Conservation (phyloP, 164 flowering plant species). For the Sedum album region DNA sequence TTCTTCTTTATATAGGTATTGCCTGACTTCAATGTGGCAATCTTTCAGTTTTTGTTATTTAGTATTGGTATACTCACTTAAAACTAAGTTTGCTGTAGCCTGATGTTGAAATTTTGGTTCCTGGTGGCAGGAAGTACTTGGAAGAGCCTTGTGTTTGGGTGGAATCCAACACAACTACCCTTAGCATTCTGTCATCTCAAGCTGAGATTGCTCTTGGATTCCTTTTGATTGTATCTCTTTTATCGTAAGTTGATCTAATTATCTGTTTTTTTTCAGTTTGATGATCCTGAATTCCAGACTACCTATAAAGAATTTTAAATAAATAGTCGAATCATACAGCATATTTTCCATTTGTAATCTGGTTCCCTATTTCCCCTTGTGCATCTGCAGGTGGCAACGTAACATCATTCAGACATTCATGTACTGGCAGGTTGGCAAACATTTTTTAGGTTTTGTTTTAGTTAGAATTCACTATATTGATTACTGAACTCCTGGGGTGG, state of each 20-base stretch:
- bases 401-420: slow-evolving; percentile 90
- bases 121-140: slow-evolving; percentile 72
- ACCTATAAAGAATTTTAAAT: background rate
- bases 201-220: slow-evolving; percentile 92
- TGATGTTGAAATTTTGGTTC: background rate
- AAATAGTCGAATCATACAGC: background rate
- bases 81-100: background rate
- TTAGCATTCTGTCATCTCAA: slow-evolving; percentile 76
- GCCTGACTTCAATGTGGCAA: background rate
- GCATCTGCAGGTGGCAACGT: slow-evolving; percentile 81
- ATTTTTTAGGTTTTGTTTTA: background rate
- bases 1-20: slow-evolving; percentile 78
- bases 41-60: background rate
- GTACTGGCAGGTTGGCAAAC: slow-evolving; percentile 89
- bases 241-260: slow-evolving; percentile 57
- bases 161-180: slow-evolving; percentile 80
- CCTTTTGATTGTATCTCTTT: slow-evolving; percentile 63
- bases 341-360: too few relatives aligned
- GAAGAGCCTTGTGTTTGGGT: slow-evolving; percentile 94
- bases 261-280: background rate
- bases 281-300: background rate
- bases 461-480: too few relatives aligned
- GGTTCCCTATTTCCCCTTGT: background rate
- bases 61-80: background rate
- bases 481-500: too few relatives aligned